A percentile compares a stretch with the other conserved stretches of the same genome.
Conservation (phyloP, 2,329 filamentous ascomycete genomes). For the Curvularia verruculosa region DNA sequence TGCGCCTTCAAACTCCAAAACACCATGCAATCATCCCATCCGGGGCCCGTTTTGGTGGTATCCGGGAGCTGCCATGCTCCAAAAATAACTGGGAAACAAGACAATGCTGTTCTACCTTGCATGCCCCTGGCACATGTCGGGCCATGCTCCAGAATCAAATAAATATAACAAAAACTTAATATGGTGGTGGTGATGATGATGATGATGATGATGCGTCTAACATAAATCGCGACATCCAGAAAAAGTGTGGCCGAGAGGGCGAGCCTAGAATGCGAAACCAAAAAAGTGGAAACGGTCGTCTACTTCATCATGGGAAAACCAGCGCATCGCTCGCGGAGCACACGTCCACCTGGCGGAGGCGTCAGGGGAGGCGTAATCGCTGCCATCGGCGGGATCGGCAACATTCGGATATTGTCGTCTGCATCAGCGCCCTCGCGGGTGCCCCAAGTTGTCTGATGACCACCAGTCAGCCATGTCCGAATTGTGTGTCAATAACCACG, state of each 20-base stretch:
- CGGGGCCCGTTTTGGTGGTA: constrained; percentile 39
- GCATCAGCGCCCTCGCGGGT: constrained; percentile 90
- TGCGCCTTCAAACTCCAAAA: constrained; percentile 31
- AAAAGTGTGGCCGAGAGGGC: constrained; percentile 26
- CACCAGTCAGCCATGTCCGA: constrained; percentile 26
- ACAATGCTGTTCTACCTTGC: constrained; percentile 25
- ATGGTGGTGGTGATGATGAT: too few relatives aligned
- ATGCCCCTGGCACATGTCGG: constrained; percentile 24
- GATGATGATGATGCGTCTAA: constrained; percentile 36
- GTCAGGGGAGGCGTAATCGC: constrained; percentile 45
- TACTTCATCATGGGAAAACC: constrained; percentile 39
- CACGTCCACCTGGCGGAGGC: constrained; percentile 41
- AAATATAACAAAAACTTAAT: constrained; percentile 18
- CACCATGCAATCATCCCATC: constrained; percentile 41
- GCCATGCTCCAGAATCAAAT: constrained; percentile 18
- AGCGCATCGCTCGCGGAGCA: constrained; percentile 45
- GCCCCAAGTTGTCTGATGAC: constrained; percentile 84
- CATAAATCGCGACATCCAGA: constrained; percentile 40
- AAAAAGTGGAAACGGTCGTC: constrained; percentile 28
- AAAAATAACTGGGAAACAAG: constrained; percentile 6
- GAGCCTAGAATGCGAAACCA: constrained; percentile 30
- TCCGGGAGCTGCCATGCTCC: constrained; percentile 40
- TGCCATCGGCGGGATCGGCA: constrained; percentile 43
- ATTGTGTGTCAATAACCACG: too few relatives aligned
- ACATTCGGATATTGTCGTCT: constrained; percentile 59